Evolutionary conservation across 2,329 filamentous ascomycete genomes (phyloP).

Genomic region (Knufia fluminis): DNA sequence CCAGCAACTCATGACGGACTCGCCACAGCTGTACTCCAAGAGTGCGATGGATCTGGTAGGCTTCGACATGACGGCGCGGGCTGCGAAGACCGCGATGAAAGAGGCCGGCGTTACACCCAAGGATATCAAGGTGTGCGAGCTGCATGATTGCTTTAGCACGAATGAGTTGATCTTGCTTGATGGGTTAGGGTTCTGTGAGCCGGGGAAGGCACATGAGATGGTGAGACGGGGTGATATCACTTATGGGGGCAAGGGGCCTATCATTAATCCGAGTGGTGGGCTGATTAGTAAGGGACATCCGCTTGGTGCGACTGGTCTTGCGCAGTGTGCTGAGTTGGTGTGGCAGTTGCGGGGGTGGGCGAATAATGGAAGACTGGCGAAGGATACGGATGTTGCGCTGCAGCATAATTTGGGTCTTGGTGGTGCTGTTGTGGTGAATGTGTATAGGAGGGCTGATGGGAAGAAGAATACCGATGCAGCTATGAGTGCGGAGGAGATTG

Average conservation of each 20-base stretch:
- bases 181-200: constrained; percentile 66
- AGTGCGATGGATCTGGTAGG: constrained; percentile 83
- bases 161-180: constrained; percentile 91
- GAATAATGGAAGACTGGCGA: constrained; percentile 64
- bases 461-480: constrained; percentile 43
- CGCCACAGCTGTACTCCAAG: constrained; percentile 64
- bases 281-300: constrained; percentile 95
- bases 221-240: constrained; percentile 83
- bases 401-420: constrained; percentile 93
- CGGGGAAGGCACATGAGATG: constrained; percentile 83
- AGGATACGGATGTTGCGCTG: constrained; percentile 61
- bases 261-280: constrained; percentile 89
- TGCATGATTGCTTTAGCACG: constrained; percentile 93
- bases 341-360: constrained; percentile 97
- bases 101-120: constrained; percentile 60
- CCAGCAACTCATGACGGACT: constrained; percentile 76
- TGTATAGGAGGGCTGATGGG: constrained; percentile 79
- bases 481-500: constrained; percentile 56
- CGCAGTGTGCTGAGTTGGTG: constrained; percentile 90
- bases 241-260: constrained; percentile 62
- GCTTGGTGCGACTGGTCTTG: constrained; percentile 82
- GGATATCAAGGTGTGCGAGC: constrained; percentile 76
- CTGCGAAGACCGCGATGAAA: constrained; percentile 57
- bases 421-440: constrained; percentile 79
- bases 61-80: constrained; percentile 70